Evolutionary conservation across 352 stramenopile species (phyloP).

Genomic region (Phytopythium helicoides): DNA sequence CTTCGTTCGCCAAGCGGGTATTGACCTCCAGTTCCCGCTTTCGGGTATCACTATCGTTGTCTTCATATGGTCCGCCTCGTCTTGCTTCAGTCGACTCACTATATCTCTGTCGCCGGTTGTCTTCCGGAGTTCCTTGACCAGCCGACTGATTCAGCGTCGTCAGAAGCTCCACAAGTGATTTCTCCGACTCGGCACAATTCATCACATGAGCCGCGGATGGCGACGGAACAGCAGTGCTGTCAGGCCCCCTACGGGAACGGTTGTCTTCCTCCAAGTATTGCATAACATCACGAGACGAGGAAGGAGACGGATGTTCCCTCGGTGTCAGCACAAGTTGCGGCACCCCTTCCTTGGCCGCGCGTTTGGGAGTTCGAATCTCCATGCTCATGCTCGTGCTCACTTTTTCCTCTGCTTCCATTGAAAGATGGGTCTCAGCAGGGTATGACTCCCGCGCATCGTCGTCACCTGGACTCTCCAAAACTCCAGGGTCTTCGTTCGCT

Average conservation of each 20-base stretch:
- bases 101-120: neutral
- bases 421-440: neutral
- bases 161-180: slow-evolving; percentile 60
- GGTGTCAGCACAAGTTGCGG: neutral
- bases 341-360: slow-evolving; percentile 44
- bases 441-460: neutral
- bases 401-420: slow-evolving; percentile 5
- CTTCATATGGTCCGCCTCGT: neutral
- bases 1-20: neutral
- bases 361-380: slow-evolving; percentile 28
- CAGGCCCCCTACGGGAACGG: neutral
- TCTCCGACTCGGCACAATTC: slow-evolving; percentile 68
- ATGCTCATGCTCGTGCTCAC: neutral
- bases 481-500: no score
- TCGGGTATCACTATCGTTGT: neutral
- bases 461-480: neutral
- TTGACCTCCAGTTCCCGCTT: slow-evolving; percentile 1
- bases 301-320: no score
- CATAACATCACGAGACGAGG: neutral
- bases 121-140: neutral
- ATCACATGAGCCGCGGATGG: slow-evolving; percentile 53
- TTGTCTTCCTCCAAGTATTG: neutral
- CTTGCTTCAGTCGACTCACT: no score
- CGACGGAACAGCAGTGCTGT: slow-evolving; percentile 13
- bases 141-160: slow-evolving; percentile 50